A percentile compares a stretch with the other conserved stretches of the same genome.
phyloP scores from a whole-genome alignment of 768 basidiomycete species.

The Trametes meyenii region DNA sequence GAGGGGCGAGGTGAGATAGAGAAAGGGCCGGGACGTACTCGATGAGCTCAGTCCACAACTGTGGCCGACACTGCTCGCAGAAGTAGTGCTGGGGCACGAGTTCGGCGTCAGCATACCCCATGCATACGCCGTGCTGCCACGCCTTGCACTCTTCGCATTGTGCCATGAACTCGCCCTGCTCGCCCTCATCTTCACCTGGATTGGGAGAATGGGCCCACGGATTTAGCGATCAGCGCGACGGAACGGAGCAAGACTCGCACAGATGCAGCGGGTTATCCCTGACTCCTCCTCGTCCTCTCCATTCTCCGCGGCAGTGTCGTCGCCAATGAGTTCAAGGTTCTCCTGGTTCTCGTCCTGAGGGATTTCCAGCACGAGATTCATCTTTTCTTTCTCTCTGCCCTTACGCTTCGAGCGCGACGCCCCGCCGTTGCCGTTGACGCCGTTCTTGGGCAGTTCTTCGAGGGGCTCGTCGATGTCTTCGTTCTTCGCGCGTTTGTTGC shows the following conservation, averaged over 20 bases:
- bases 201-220: slow-evolving; percentile 32
- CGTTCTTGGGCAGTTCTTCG: slow-evolving; percentile 55
- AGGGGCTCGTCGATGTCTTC: slow-evolving; percentile 70
- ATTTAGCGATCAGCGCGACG: slow-evolving; percentile 21
- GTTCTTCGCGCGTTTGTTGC: slow-evolving; percentile 68
- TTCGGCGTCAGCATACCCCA: slow-evolving; percentile 85
- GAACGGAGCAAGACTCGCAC: slow-evolving; percentile 74
- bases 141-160: slow-evolving; percentile 96
- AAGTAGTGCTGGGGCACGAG: slow-evolving; percentile 83
- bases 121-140: slow-evolving; percentile 97
- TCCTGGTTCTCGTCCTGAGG: slow-evolving; percentile 34
- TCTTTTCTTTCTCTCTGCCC: slow-evolving; percentile 61
- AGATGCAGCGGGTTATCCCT: slow-evolving; percentile 80
- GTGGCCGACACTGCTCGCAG: slow-evolving; percentile 92
- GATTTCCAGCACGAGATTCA: slow-evolving; percentile 30
- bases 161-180: slow-evolving; percentile 93
- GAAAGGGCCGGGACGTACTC: slow-evolving; percentile 52
- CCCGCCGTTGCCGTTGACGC: slow-evolving; percentile 36
- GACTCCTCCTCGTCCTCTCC: slow-evolving; percentile 60
- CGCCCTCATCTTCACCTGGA: slow-evolving; percentile 68
- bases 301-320: slow-evolving; percentile 45
- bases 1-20: slow-evolving; percentile 24
- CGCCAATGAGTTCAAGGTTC: slow-evolving; percentile 34
- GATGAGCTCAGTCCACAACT: slow-evolving; percentile 79
- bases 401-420: slow-evolving; percentile 62